A percentile compares a stretch with the other conserved stretches of the same genome.
Evolutionary conservation across 2,329 filamentous ascomycete genomes (phyloP).

Genomic region (Tympanopsis confertula): DNA sequence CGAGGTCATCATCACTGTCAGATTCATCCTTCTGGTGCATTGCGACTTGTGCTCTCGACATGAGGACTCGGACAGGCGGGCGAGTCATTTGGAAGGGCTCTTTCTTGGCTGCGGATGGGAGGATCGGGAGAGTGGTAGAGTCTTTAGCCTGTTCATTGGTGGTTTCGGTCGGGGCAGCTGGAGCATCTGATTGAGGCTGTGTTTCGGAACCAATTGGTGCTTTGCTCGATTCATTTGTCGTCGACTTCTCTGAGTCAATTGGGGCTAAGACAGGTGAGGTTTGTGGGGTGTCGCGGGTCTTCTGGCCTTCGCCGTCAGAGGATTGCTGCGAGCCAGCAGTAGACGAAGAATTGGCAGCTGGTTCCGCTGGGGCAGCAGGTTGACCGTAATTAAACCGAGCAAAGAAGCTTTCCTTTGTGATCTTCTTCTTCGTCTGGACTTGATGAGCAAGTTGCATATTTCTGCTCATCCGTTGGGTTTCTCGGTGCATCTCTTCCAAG

Average conservation of each 20-base stretch:
- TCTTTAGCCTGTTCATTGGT: background rate
- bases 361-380: slow-evolving; percentile 6
- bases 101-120: too few species aligned
- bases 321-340: slow-evolving; percentile 16
- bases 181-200: background rate
- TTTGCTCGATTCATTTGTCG: too few species aligned
- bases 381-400: slow-evolving; percentile 40
- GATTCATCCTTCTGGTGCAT: slow-evolving; percentile 17
- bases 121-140: too few species aligned
- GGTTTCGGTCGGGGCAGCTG: background rate
- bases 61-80: slow-evolving; percentile 20
- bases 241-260: background rate
- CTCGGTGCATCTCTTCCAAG: slow-evolving; percentile 50
- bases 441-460: slow-evolving; percentile 56
- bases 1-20: slow-evolving; percentile 31
- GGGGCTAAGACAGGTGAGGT: background rate
- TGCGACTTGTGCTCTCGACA: slow-evolving; percentile 19
- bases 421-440: slow-evolving; percentile 52
- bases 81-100: background rate
- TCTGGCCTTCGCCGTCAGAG: background rate
- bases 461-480: slow-evolving; percentile 51
- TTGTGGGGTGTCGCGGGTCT: background rate
- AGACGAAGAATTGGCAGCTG: slow-evolving; percentile 14
- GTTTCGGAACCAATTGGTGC: background rate
- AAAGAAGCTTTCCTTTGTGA: slow-evolving; percentile 47